phyloP scores from a whole-genome alignment of 225 moss, liverwort and hornwort genomes.

The Sphagnum contortum region DNA sequence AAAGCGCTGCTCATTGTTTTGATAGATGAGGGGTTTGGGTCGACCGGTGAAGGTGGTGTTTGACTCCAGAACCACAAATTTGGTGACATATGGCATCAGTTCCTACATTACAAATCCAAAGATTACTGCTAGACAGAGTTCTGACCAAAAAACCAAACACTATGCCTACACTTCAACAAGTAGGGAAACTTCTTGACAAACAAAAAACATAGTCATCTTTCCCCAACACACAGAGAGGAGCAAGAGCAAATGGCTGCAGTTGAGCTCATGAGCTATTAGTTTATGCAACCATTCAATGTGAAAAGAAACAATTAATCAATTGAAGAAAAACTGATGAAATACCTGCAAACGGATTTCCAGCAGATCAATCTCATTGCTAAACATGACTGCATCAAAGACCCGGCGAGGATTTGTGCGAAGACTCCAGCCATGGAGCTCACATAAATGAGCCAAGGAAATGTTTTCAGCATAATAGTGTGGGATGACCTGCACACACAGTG shows the following conservation, averaged over 20 bases:
- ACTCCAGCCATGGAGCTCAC: constrained; percentile 70
- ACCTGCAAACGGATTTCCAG: constrained; percentile 62
- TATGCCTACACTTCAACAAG: too few species aligned
- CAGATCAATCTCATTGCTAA: constrained; percentile 78
- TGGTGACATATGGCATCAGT: constrained; percentile 47
- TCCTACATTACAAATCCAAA: constrained; percentile 21
- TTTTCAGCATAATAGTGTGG: constrained; percentile 63
- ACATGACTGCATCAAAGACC: constrained; percentile 72
- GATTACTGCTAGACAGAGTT: not conserved
- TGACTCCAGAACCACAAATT: constrained; percentile 67
- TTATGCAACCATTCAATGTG: too few species aligned
- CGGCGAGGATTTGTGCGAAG: constrained; percentile 28
- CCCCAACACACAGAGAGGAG: too few species aligned
- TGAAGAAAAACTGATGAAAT: too few species aligned
- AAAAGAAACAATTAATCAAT: too few species aligned
- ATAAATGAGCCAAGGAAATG: constrained; percentile 33
- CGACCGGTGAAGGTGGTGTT: constrained; percentile 75
- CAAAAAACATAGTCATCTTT: too few species aligned
- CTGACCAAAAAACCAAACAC: too few species aligned
- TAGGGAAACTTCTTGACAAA: too few species aligned
- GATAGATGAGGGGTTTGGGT: constrained; percentile 48
- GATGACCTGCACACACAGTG: constrained; percentile 14
- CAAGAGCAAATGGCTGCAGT: too few species aligned
- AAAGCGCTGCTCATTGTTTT: constrained; percentile 41
- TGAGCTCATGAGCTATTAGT: too few species aligned